These are phyloP conservation scores for Suillus bovinus DNA, from an alignment of 768 basidiomycete genomes.

Conservation along the genomic window DNA sequence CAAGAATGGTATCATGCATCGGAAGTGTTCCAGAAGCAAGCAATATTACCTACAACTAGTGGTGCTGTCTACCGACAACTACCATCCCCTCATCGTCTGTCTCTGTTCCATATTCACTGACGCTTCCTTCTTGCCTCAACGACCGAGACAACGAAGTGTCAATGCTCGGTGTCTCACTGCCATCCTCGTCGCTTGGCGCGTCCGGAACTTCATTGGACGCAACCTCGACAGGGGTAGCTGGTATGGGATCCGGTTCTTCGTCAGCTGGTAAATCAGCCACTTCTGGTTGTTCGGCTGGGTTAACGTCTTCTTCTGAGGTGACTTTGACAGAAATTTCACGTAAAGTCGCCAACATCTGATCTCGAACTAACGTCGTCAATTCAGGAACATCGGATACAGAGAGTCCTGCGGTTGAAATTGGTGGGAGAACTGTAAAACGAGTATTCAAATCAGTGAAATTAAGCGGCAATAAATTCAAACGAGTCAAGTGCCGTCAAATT, in stretches of 20 bases:
- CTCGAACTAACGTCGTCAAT: slow-evolving; percentile 66
- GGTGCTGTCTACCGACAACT: slow-evolving; percentile 61
- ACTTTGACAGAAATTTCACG: slow-evolving; percentile 71
- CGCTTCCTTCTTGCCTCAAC: slow-evolving; percentile 49
- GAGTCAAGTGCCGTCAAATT: not conserved
- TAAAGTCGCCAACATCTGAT: slow-evolving; percentile 78
- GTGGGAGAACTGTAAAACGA: slow-evolving; percentile 74
- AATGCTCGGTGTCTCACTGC: slow-evolving; percentile 26
- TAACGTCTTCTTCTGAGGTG: slow-evolving; percentile 26
- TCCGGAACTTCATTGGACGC: slow-evolving; percentile 29
- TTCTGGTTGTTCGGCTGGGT: slow-evolving; percentile 17
- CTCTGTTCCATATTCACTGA: slow-evolving; percentile 69
- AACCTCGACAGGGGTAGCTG: slow-evolving; percentile 26
- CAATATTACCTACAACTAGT: slow-evolving; percentile 13
- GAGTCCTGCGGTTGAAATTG: slow-evolving; percentile 74
- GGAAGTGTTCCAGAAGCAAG: not conserved
- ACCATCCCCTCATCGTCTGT: slow-evolving; percentile 89
- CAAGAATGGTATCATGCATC: slow-evolving; percentile 9
- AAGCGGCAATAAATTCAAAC: slow-evolving; percentile 5
- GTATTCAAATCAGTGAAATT: slow-evolving; percentile 11
- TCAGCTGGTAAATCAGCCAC: slow-evolving; percentile 20
- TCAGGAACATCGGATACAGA: slow-evolving; percentile 67
- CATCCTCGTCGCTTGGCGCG: slow-evolving; percentile 25
- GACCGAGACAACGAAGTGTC: slow-evolving; percentile 29
- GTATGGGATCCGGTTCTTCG: slow-evolving; percentile 11